Percentiles rank a stretch among this genome's conserved stretches.
These are phyloP conservation scores for Pseudogymnoascus sp. DNA, from an alignment of 2,329 filamentous ascomycete genomes.

Conservation along the genomic window DNA sequence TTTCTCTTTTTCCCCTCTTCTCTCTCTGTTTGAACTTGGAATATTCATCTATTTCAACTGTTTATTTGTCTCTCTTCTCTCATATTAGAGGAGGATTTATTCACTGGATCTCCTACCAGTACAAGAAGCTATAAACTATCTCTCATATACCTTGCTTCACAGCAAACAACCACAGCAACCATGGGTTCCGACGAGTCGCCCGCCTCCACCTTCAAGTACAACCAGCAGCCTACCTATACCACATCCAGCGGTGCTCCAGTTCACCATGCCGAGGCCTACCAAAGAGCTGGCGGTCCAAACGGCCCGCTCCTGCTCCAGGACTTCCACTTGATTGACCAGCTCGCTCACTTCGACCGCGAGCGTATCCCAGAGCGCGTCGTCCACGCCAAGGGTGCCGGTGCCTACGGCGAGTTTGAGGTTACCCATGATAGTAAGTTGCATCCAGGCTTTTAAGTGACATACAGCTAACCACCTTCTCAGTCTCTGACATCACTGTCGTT, in stretches of 20 bases:
- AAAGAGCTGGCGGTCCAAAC: slow-evolving; percentile 44
- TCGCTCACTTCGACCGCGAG: slow-evolving; percentile 46
- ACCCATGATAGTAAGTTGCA: slow-evolving; percentile 26
- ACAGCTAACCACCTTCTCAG: slow-evolving; percentile 46
- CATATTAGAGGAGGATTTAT: neutral
- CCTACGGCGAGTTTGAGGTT: slow-evolving; percentile 20
- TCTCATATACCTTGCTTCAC: slow-evolving; percentile 4
- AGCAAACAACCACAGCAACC: slow-evolving; percentile 18
- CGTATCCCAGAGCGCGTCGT: slow-evolving; percentile 48
- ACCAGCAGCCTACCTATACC: slow-evolving; percentile 50
- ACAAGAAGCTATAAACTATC: neutral
- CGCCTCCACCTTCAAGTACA: slow-evolving; percentile 43
- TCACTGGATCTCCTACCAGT: neutral
- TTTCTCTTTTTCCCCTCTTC: neutral
- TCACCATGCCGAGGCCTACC: slow-evolving; percentile 42
- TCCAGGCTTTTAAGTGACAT: slow-evolving; percentile 43
- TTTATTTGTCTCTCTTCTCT: neutral
- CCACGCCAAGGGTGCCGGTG: slow-evolving; percentile 49
- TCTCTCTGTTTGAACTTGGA: neutral
- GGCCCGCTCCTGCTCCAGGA: slow-evolving; percentile 56
- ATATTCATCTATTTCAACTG: neutral
- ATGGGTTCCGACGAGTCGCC: slow-evolving; percentile 38
- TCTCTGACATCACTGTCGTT: slow-evolving; percentile 31
- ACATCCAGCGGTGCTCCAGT: slow-evolving; percentile 52
- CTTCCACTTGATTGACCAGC: slow-evolving; percentile 55